A percentile compares a stretch with the other conserved stretches of the same genome.
phyloP scores from a whole-genome alignment of 192 early-diverging fungal genomes.

The Mycoemilia scoparia region DNA sequence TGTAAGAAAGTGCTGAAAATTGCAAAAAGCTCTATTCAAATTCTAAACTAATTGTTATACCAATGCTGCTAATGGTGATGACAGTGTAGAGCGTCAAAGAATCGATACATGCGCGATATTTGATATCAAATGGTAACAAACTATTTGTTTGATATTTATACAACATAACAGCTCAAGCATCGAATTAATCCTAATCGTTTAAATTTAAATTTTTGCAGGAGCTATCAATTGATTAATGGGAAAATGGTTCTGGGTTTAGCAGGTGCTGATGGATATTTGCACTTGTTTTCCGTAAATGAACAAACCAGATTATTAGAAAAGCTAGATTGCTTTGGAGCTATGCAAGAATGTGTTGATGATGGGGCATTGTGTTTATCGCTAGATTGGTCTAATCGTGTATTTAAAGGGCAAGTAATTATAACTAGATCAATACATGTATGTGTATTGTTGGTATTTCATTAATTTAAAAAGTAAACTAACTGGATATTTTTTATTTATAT shows the following conservation, averaged over 20 bases:
- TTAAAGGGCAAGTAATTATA: too few relatives aligned
- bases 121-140: conserved; percentile 50
- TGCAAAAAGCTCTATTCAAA: background rate
- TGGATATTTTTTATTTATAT: conserved; percentile 1
- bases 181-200: too few relatives aligned
- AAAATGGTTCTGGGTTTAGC: conserved; percentile 38
- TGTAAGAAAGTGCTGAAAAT: conserved; percentile 6
- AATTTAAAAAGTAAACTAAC: conserved; percentile 4
- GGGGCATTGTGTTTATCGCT: conserved; percentile 63
- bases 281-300: conserved; percentile 29
- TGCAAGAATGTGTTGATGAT: conserved; percentile 21
- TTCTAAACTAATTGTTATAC: background rate
- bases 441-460: background rate
- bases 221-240: conserved; percentile 30
- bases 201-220: too few relatives aligned
- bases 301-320: conserved; percentile 10
- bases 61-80: background rate
- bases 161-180: conserved; percentile 24
- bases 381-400: conserved; percentile 78
- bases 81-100: conserved; percentile 29
- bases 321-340: conserved; percentile 12
- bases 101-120: conserved; percentile 45
- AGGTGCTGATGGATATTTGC: conserved; percentile 36
- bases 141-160: background rate
- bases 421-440: conserved; percentile 1